Conservation (phyloP, 1,139 yeast species). For the Spathaspora sp. region DNA sequence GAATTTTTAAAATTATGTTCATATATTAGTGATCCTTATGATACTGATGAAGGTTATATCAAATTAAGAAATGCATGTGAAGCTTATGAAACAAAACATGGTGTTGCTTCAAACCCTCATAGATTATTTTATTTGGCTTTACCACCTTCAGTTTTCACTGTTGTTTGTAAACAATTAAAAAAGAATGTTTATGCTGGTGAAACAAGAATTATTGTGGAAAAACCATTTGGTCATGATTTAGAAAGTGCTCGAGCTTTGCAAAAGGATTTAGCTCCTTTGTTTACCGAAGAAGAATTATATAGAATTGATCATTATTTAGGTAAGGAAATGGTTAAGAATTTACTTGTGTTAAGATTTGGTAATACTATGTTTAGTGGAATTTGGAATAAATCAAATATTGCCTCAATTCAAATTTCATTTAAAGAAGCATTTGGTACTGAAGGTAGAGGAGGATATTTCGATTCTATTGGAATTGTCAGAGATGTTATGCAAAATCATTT, state of each 20-base stretch:
- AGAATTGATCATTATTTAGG: conserved; percentile 98
- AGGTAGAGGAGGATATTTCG: conserved; percentile 98
- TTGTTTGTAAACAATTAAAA: conserved; percentile 75
- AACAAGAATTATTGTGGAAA: conserved; percentile 87
- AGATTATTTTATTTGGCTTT: conserved; percentile 89
- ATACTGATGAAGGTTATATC: conserved; percentile 69
- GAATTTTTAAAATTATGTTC: conserved; percentile 64
- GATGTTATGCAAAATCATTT: conserved; percentile 98
- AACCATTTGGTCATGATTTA: conserved; percentile 96
- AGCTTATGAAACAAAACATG: conserved; percentile 52
- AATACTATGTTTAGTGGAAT: conserved; percentile 80
- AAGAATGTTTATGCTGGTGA: conserved; percentile 72
- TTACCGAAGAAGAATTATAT: conserved; percentile 87
- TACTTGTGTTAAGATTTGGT: conserved; percentile 85
- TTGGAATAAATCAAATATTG: conserved; percentile 81
- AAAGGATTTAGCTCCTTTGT: conserved; percentile 73
- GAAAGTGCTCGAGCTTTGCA: conserved; percentile 77
- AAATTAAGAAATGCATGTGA: conserved; percentile 55
- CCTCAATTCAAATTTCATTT: conserved; percentile 82
- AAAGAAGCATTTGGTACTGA: conserved; percentile 98
- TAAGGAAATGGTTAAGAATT: conserved; percentile 95
- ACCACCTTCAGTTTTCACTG: conserved; percentile 89
- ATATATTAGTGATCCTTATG: conserved; percentile 80
- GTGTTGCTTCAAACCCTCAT: conserved; percentile 45
- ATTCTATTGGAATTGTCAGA: conserved; percentile 90